Conservation (phyloP, 2,329 filamentous ascomycete species). For the Aspergillus pseudonomiae region DNA sequence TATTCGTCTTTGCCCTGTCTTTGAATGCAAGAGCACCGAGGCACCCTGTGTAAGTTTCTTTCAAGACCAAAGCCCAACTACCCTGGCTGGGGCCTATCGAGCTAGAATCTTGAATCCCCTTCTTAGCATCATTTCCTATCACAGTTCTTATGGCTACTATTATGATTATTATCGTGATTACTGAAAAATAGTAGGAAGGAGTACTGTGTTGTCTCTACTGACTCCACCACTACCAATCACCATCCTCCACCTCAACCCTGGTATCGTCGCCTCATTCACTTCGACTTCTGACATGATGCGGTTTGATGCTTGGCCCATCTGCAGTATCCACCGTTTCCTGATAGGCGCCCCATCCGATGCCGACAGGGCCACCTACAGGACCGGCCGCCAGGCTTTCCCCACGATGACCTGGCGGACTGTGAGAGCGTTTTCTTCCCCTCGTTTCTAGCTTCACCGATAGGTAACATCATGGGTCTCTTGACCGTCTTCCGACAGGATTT, state of each 20-base stretch:
- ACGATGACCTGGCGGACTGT: conserved; percentile 29
- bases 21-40: not conserved
- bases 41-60: not conserved
- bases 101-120: not conserved
- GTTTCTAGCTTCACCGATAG: conserved; percentile 26
- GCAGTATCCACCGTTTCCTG: conserved; percentile 24
- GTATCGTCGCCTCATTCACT: conserved; percentile 23
- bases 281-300: conserved; percentile 19
- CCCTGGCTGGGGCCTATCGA: not conserved
- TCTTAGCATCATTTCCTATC: not conserved
- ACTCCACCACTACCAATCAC: conserved; percentile 23
- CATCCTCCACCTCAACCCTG: conserved; percentile 17
- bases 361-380: conserved; percentile 25
- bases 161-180: not conserved
- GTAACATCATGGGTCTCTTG: conserved; percentile 12
- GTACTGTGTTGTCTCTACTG: conserved; percentile 6
- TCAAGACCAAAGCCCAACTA: conserved; percentile 8
- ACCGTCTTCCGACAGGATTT: not conserved
- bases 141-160: not conserved
- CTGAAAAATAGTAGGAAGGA: not conserved
- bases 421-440: conserved; percentile 16
- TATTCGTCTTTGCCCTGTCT: not conserved
- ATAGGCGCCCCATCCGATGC: conserved; percentile 21
- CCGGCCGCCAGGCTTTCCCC: conserved; percentile 24
- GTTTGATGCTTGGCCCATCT: conserved; percentile 20